Percentiles rank a stretch among this genome's conserved stretches.
These are phyloP conservation scores for Phanerochaete carnosa DNA, from an alignment of 768 basidiomycete species.

Conservation along the genomic window DNA sequence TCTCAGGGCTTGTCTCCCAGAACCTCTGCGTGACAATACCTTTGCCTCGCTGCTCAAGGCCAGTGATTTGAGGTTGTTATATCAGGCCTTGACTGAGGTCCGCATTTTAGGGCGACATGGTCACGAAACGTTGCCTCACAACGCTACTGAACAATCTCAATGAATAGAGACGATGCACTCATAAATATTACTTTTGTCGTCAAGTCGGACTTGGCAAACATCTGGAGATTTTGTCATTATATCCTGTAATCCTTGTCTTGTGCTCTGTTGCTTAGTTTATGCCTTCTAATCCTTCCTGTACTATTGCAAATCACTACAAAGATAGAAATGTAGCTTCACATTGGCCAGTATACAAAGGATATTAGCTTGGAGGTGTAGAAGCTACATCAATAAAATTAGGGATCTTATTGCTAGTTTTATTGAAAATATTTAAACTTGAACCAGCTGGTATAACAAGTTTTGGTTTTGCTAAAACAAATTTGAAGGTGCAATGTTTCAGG, in stretches of 20 bases:
- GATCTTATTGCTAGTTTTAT: too few relatives aligned
- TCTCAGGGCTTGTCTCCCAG: conserved; percentile 90
- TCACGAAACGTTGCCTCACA: conserved; percentile 91
- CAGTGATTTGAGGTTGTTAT: conserved; percentile 16
- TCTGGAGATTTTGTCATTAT: neutral
- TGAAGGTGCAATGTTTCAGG: too few relatives aligned
- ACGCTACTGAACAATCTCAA: conserved; percentile 87
- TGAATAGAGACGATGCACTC: conserved; percentile 36
- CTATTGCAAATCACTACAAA: neutral
- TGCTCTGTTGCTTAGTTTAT: neutral
- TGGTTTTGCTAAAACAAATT: too few relatives aligned
- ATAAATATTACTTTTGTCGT: neutral
- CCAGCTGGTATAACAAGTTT: too few relatives aligned
- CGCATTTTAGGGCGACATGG: conserved; percentile 81
- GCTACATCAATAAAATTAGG: too few relatives aligned
- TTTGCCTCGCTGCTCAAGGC: conserved; percentile 91
- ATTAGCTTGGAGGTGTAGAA: too few relatives aligned
- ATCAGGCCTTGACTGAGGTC: neutral
- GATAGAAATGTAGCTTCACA: too few relatives aligned
- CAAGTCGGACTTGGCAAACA: neutral
- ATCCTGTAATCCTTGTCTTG: neutral
- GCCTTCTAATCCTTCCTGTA: neutral
- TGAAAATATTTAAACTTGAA: too few relatives aligned
- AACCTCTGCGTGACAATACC: conserved; percentile 91
- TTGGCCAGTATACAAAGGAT: too few relatives aligned